Conservation (phyloP, 2,329 filamentous ascomycete genomes). For the Trichoderma oligosporum region DNA sequence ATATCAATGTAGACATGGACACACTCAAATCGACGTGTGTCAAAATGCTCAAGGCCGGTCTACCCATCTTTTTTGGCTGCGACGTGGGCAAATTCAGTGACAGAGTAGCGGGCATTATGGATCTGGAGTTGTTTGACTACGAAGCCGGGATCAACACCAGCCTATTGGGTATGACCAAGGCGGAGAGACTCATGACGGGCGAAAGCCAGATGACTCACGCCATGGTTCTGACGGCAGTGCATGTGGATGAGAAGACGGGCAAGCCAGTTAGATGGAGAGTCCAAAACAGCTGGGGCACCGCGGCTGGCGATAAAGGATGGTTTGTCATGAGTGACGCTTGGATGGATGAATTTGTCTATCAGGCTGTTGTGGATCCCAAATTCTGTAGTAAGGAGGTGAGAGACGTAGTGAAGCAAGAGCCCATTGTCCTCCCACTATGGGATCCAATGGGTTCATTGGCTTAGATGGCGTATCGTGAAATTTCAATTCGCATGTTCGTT, state of each 20-base stretch:
- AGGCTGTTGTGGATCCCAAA: slow-evolving; percentile 75
- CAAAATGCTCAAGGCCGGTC: slow-evolving; percentile 70
- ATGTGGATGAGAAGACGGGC: slow-evolving; percentile 61
- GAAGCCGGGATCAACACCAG: slow-evolving; percentile 77
- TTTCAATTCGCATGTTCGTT: background rate
- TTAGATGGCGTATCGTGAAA: slow-evolving; percentile 31
- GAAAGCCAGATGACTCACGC: slow-evolving; percentile 87
- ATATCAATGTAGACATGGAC: slow-evolving; percentile 75
- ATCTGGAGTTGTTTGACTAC: slow-evolving; percentile 72
- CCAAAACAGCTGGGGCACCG: slow-evolving; percentile 78
- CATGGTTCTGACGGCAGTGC: slow-evolving; percentile 86
- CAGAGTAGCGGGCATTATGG: slow-evolving; percentile 68
- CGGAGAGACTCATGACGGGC: slow-evolving; percentile 66
- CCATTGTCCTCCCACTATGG: slow-evolving; percentile 71
- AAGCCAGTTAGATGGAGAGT: slow-evolving; percentile 75
- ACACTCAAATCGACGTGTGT: slow-evolving; percentile 71
- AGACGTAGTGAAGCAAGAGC: slow-evolving; percentile 66
- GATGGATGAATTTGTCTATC: slow-evolving; percentile 80
- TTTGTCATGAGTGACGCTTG: slow-evolving; percentile 83
- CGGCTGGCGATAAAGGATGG: slow-evolving; percentile 71
- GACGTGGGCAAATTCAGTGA: slow-evolving; percentile 84
- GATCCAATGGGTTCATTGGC: slow-evolving; percentile 76
- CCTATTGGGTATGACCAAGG: slow-evolving; percentile 71
- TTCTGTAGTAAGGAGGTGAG: slow-evolving; percentile 62
- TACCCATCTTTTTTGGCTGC: slow-evolving; percentile 83